Evolutionary conservation across 768 basidiomycete species (phyloP).

Genomic region (Kwoniella heveanensis): DNA sequence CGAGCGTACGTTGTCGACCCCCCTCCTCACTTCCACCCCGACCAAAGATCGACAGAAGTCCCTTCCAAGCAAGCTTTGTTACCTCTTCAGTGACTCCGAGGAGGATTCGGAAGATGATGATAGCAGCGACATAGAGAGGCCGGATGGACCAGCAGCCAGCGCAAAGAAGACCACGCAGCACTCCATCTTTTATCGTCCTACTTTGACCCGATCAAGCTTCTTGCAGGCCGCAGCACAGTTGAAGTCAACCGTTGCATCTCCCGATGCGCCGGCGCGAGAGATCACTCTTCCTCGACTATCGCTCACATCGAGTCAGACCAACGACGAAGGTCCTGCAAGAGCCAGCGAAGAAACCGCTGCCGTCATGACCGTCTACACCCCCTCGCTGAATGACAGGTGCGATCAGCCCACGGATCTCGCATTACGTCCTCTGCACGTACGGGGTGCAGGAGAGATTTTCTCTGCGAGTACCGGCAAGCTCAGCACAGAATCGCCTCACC

Average conservation of each 20-base stretch:
- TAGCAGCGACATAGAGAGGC: not conserved
- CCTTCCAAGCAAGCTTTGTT: too few species aligned
- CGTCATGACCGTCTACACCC: too few species aligned
- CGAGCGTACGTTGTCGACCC: not conserved
- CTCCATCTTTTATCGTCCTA: not conserved
- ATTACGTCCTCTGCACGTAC: too few species aligned
- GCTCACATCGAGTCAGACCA: not conserved
- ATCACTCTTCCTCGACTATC: not conserved
- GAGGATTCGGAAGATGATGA: conserved; percentile 1
- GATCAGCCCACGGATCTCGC: too few species aligned
- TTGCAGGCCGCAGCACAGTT: not conserved
- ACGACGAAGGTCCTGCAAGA: not conserved
- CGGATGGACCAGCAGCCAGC: not conserved
- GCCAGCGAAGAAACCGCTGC: not conserved
- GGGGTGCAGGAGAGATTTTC: too few species aligned
- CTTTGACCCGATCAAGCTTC: too few species aligned
- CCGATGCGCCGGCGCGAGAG: not conserved
- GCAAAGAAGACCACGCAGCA: not conserved
- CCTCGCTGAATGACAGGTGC: too few species aligned
- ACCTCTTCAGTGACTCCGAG: not conserved
- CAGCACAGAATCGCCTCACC: too few species aligned
- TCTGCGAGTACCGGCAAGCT: too few species aligned
- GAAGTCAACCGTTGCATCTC: not conserved
- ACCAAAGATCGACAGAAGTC: too few species aligned
- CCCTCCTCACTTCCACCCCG: not conserved